Conservation (phyloP, 148 eudicot genomes). For the Camellia lanceoleosa region DNA sequence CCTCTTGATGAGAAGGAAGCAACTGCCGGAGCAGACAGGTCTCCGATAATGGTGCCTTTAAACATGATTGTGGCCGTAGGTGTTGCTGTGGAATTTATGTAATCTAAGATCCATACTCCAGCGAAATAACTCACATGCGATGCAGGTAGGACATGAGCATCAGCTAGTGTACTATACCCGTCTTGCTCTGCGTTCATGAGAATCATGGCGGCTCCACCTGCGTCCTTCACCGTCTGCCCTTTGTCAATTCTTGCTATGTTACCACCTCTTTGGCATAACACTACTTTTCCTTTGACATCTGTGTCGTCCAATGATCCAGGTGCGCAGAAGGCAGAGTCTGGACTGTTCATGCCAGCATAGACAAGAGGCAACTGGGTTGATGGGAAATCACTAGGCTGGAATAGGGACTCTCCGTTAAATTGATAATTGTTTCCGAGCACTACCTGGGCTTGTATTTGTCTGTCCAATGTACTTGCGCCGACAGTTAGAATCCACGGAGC, state of each 20-base stretch:
- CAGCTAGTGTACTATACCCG: conserved; percentile 28
- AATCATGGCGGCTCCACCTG: conserved; percentile 33
- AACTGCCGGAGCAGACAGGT: conserved; percentile 18
- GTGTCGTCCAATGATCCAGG: background rate
- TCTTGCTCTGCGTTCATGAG: conserved; percentile 13
- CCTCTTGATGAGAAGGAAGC: conserved; percentile 25
- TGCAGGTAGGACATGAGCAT: conserved; percentile 35
- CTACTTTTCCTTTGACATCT: conserved; percentile 23
- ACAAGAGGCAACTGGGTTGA: conserved; percentile 14
- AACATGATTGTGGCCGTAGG: conserved; percentile 28
- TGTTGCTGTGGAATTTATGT: conserved; percentile 20
- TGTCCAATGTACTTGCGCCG: conserved; percentile 32
- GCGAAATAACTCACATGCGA: conserved; percentile 20
- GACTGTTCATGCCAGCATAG: conserved; percentile 19
- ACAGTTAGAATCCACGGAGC: conserved; percentile 37
- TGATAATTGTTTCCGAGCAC: conserved; percentile 23
- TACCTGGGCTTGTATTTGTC: conserved; percentile 20
- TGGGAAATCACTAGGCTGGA: conserved; percentile 28
- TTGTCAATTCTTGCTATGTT: conserved; percentile 22
- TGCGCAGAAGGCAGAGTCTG: conserved; percentile 13
- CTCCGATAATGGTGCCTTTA: conserved; percentile 36
- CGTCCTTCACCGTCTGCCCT: conserved; percentile 28
- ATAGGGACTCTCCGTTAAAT: conserved; percentile 25
- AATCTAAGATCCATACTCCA: conserved; percentile 17
- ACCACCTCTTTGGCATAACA: conserved; percentile 26